Base-by-base conservation (phyloP, 345 rosid genomes). In the Reutealis trisperma region DNA sequence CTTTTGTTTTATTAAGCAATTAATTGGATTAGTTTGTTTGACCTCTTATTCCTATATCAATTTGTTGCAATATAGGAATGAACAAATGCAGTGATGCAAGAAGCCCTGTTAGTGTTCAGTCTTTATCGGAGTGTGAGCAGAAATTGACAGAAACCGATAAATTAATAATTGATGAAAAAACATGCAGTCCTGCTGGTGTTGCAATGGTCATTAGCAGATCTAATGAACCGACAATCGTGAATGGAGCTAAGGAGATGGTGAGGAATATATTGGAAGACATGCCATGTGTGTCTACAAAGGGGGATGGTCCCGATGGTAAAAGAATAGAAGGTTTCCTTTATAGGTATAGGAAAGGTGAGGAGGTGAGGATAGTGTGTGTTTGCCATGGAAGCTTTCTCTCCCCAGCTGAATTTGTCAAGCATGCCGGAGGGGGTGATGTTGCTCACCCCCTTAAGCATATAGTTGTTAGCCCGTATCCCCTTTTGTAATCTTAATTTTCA, bases 81-180 rank as follows among this genome's bases (percentile, higher is more conserved):
- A 82, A 75, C 78, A 89, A 81, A 74, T 30, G 79, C n/a, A 27
- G 67, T 7, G 91, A 84, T 42, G 76, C 85, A 71, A 79, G 84
- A 78, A 87, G 92, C 73, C 90, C 91, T 34, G 65, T 88, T 10
- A 82, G 77, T 51, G 75, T 69, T 8, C 87, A 86, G 30, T 81
- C 88, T 44, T 45, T 24, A 22, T 63, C 75, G 0, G 86, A 87
- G 61, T 49, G 70, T 51, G 85, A 81, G 60, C 84, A 75, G 60
- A 83, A 76, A 77, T 42, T 37, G 37, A 24, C 18, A 18, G 70
- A 32, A 10, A 42, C 34, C 32, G 45, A 78, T n/a, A 75, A 83
- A 27, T 37, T 65, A 22, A 9, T 30, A 61, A 16, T 19, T 7
- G 22, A 61, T 1, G 78, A 70, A 55, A 75, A 55, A 78, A 42